Base-by-base conservation (phyloP, 805 yeast genomes). In the Cyberlindnera petersonii region DNA sequence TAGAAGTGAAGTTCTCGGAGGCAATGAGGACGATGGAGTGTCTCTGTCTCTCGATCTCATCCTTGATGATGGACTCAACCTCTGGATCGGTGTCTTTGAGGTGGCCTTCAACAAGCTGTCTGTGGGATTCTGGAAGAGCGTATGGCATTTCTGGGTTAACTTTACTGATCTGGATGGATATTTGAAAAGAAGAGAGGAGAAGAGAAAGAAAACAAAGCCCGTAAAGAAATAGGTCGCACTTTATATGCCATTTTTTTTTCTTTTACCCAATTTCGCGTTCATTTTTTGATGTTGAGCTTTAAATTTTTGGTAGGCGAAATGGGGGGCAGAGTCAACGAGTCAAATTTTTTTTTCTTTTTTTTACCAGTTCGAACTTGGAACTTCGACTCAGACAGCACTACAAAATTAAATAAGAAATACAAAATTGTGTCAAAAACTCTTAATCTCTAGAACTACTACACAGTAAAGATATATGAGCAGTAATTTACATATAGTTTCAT, bases 1-100 rank as follows among this genome's bases (percentile, higher is more conserved):
- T 85, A 35, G 97, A 85, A 40, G 98, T 91, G 74, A 89, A 91
- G 68, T 91, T 91, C 64, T 91, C 98, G 31, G 95, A 84, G 16
- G 98, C 95, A 63, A 91, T 91, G 64, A 91, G 72, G 29, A 91
- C 88, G 59, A 91, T 81, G 21, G 96, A 87, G 61, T 84, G 85
- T 69, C 81, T 84, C 70, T 91, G 98, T 68, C 98, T 82, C 55
- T 69, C 71, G 47, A 77, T 77, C 65, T 91, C 98, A 40, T 74
- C 75, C 48, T 75, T 71, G 61, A 89, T 71, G 62, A 91, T 88
- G 38, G 75, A 71, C 48, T 77, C 79, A 68, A 89, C 86, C 62
- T 89, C 96, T 33, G 94, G 91, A 60, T 88, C 97, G 42, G 79
- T 71, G 30, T 79, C 83, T 43, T 73, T 50, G 42, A 47, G 49